Base-by-base conservation (phyloP, 495 filamentous ascomycete species). In the Melanomma pulvis-pyrius region DNA sequence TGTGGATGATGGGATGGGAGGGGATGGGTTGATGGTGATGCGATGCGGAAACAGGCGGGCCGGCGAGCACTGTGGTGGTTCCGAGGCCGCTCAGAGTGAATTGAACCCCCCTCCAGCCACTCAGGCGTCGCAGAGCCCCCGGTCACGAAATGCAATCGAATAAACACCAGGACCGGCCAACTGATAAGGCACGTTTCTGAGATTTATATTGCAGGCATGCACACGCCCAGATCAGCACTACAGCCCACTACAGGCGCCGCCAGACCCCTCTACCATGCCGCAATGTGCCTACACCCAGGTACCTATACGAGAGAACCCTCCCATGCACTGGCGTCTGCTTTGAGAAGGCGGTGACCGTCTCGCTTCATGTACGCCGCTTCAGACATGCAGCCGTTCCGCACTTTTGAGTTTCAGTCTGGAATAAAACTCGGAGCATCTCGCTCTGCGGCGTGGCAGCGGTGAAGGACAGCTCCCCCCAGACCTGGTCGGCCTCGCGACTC, bases 141-240 rank as follows among this genome's bases (percentile, higher is more conserved):
- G 62, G 13, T 29, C 60, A 63, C 44, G 21, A 67, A 65, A 71
- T 71, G 69, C 60, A 52, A 71, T 67, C 53, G 59, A 68, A 59
- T 71, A 71, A n/a, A 71, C 46, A 17, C 60, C 25, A 19, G 54
- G 41, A 41, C 59, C 52, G 64, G 60, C 66, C 59, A 59, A 69
- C 69, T 68, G 69, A 71, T 71, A 71, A 71, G 69, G 59, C 59
- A 65, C 59, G 51, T 69, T 69, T 63, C 56, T 44, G 44, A 57
- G 41, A 29, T 68, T 63, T 68, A 71, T 71, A 71, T 67, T 71
- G 64, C 69, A 62, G 58, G 32, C 57, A 24, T 17, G 64, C n/a
- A 52, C 51, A 65, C 61, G 68, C 62, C 58, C 49, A 56, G 59
- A 68, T 64, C 53, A 67, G 59, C 68, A 54, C 64, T 59, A 59